Base-by-base conservation (phyloP, 129 eudicot genomes). In the Glebionis coronaria region DNA sequence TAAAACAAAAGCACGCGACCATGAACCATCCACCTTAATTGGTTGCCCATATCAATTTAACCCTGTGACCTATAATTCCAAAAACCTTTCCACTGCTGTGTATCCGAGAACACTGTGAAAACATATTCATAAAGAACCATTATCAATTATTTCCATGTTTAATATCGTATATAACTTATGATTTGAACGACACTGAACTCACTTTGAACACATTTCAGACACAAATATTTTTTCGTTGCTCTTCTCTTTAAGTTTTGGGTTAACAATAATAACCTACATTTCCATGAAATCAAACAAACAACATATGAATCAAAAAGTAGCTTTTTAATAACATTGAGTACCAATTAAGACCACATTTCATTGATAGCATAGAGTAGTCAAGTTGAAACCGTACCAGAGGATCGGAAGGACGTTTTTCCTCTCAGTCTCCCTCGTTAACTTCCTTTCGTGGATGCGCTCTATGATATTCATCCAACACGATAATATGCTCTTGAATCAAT, bases 1-100 rank as follows among this genome's bases (percentile, higher is more conserved):
- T 58, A 91, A 83, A 23, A 91, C 87, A 15, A 96, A 90, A 10
- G 97, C 97, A 60, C 87, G 93, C 97, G 96, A 91, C n/a, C 97
- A 96, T 25, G 83, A 72, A 4, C 96, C 97, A 47, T 91, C 71
- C 42, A 91, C 86, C 83, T 77, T 88, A 15, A 91, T 68, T 11
- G 97, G 83, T 67, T 83, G 70, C 11, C 96, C 97, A 9, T 79
- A 21, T 71, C 85, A 76, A 71, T 73, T 84, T 12, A 84, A 64
- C 60, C 97, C 97, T 1, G 77, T 84, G 67, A 91, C 93, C 75
- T 91, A 92, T 0, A 91, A 84, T 70, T 91, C 86, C 9, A 87
- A 72, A 77, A 69, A 77, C 49, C 95, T 87, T 73, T 91, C 95
- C 66, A 91, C 97, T 8, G 95, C 95, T 75, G 90, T 82, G 57